Evolutionary conservation across 2,329 filamentous ascomycete species (phyloP).

Genomic region (Venturia oleaginea): DNA sequence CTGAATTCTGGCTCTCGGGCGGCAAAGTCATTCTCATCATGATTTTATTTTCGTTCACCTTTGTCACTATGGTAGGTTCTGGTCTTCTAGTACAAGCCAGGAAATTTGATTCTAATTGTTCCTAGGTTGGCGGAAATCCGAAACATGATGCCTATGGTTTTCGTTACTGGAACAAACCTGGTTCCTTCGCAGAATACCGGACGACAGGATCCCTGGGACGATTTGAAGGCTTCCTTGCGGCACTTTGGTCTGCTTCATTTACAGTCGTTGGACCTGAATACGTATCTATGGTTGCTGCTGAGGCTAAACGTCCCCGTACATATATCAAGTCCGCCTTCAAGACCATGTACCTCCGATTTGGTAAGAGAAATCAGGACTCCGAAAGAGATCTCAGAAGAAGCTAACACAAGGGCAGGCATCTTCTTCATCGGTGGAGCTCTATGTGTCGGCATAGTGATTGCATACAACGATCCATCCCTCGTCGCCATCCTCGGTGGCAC

Average conservation of each 20-base stretch:
- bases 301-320: constrained; percentile 17
- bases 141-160: constrained; percentile 29
- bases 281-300: constrained; percentile 28
- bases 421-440: constrained; percentile 19
- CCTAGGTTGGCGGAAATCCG: constrained; percentile 32
- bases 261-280: constrained; percentile 20
- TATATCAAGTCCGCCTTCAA: constrained; percentile 21
- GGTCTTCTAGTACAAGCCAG: background rate
- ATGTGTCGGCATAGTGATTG: constrained; percentile 17
- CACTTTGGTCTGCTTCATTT: constrained; percentile 19
- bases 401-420: background rate
- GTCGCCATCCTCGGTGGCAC: constrained; percentile 16
- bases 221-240: constrained; percentile 28
- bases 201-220: constrained; percentile 20
- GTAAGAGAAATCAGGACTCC: background rate
- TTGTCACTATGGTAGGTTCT: constrained; percentile 31
- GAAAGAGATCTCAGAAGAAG: background rate
- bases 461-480: constrained; percentile 16
- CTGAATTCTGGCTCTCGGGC: constrained; percentile 39
- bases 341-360: constrained; percentile 16
- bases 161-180: constrained; percentile 26
- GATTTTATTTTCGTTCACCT: constrained; percentile 30
- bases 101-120: background rate
- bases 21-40: constrained; percentile 31
- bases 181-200: constrained; percentile 23